Percentiles rank a stretch among this genome's conserved stretches.
These are phyloP conservation scores for Penicillium roqueforti DNA, from an alignment of 495 filamentous ascomycete genomes.

Conservation along the genomic window DNA sequence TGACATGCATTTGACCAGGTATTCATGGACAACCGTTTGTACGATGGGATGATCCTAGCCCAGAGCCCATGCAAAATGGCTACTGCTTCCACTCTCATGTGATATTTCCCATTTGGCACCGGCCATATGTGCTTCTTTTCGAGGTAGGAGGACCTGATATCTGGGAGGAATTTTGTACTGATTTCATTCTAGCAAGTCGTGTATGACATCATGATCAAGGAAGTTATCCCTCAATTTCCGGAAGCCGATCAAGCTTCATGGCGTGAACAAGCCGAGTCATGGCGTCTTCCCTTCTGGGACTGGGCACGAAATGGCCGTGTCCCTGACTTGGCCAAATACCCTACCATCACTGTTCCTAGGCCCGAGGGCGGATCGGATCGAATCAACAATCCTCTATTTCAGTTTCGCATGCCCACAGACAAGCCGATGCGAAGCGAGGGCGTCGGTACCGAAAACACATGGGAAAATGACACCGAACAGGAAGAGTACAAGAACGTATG, in stretches of 20 bases:
- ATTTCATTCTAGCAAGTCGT: constrained; percentile 18
- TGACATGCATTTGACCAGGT: neutral
- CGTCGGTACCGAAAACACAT: constrained; percentile 7
- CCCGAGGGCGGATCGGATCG: constrained; percentile 8
- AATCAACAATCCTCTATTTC: constrained; percentile 31
- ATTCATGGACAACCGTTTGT: constrained; percentile 44
- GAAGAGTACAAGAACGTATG: constrained; percentile 31
- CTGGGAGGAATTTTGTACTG: neutral
- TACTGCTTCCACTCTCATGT: constrained; percentile 28
- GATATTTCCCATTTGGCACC: constrained; percentile 46
- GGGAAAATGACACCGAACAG: constrained; percentile 13
- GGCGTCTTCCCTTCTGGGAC: constrained; percentile 55
- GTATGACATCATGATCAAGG: constrained; percentile 23
- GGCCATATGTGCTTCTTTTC: constrained; percentile 44
- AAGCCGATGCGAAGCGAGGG: constrained; percentile 8
- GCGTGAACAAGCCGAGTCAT: constrained; percentile 42
- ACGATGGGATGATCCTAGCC: constrained; percentile 33
- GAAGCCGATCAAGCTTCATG: constrained; percentile 17
- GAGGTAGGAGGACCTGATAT: constrained; percentile 26
- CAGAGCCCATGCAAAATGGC: constrained; percentile 22
- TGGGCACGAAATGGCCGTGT: constrained; percentile 45
- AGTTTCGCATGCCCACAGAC: constrained; percentile 11
- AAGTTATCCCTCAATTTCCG: constrained; percentile 27
- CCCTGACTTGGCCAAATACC: constrained; percentile 27
- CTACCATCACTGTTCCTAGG: constrained; percentile 28